Conservation (phyloP, 75 land plant genomes). For the Cupressus sempervirens region DNA sequence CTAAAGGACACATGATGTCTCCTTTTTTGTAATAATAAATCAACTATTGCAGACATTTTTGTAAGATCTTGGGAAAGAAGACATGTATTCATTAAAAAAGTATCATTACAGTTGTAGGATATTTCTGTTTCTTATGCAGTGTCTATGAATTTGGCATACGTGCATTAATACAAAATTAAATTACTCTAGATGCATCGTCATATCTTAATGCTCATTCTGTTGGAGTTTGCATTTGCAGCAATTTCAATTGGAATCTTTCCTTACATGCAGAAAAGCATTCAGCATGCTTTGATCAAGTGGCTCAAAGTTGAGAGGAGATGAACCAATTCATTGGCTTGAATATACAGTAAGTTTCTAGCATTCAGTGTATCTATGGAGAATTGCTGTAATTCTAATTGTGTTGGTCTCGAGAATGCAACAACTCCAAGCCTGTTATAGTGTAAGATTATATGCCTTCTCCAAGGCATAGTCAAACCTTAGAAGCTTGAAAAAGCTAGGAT, state of each 20-base stretch:
- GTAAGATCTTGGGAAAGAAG: not conserved
- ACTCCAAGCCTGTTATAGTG: not conserved
- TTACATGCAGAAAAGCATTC: not conserved
- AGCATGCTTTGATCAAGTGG: not conserved
- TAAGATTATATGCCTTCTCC: not conserved
- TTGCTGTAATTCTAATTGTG: too few species aligned
- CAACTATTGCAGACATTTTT: not conserved
- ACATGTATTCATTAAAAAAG: not conserved
- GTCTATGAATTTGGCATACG: not conserved
- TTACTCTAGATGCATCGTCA: not conserved
- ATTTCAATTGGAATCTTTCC: not conserved
- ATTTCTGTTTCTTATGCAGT: not conserved
- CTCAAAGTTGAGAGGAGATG: not conserved
- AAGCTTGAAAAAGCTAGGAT: not conserved
- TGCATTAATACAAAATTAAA: too few species aligned
- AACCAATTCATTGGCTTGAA: not conserved
- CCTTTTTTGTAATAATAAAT: not conserved
- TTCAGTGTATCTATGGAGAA: not conserved
- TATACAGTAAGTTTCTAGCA: not conserved
- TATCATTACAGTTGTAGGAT: too few species aligned
- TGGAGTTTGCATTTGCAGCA: not conserved
- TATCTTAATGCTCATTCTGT: not conserved
- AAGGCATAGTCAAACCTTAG: not conserved
- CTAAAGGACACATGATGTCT: not conserved
- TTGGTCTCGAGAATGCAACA: not conserved